These are phyloP conservation scores for Aspergillus costaricaensis DNA, from an alignment of 2,329 filamentous ascomycete species.

Conservation along the genomic window DNA sequence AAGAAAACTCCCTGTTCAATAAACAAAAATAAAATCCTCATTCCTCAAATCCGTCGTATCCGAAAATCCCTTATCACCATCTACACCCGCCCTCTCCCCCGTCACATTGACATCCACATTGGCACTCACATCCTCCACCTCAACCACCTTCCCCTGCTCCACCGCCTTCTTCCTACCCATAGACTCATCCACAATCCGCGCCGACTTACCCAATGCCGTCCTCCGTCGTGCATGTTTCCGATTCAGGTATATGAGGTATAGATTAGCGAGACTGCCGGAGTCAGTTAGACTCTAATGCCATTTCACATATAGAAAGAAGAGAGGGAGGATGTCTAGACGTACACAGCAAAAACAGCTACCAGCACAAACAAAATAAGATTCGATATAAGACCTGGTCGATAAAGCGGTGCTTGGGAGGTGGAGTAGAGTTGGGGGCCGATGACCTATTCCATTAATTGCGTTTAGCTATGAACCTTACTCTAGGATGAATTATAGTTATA, in stretches of 20 bases:
- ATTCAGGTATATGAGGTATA: constrained; percentile 37
- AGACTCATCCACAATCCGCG: constrained; percentile 33
- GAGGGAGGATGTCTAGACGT: constrained; percentile 4
- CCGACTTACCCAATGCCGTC: constrained; percentile 33
- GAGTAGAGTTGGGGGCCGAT: constrained; percentile 41
- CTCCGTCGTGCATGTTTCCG: constrained; percentile 33
- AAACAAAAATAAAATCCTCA: constrained; percentile 25
- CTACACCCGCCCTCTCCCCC: not conserved
- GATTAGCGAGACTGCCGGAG: constrained; percentile 24
- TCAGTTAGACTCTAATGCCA: not conserved
- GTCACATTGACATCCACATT: constrained; percentile 1
- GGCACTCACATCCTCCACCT: constrained; percentile 11
- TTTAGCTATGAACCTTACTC: too few species aligned
- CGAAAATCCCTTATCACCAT: constrained; percentile 16
- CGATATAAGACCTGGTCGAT: constrained; percentile 36
- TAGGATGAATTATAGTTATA: too few species aligned
- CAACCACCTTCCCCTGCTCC: constrained; percentile 11
- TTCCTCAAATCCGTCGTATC: constrained; percentile 22
- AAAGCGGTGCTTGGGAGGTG: constrained; percentile 35
- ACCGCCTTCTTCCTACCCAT: constrained; percentile 32
- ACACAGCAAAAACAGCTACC: constrained; percentile 31
- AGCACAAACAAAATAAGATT: constrained; percentile 39
- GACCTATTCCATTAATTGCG: not conserved
- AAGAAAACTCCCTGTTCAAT: not conserved
- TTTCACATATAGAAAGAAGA: not conserved